Percentiles rank a stretch among this genome's conserved stretches.
phyloP scores from a whole-genome alignment of 768 basidiomycete genomes.

The Tricholoma bakamatsutake region DNA sequence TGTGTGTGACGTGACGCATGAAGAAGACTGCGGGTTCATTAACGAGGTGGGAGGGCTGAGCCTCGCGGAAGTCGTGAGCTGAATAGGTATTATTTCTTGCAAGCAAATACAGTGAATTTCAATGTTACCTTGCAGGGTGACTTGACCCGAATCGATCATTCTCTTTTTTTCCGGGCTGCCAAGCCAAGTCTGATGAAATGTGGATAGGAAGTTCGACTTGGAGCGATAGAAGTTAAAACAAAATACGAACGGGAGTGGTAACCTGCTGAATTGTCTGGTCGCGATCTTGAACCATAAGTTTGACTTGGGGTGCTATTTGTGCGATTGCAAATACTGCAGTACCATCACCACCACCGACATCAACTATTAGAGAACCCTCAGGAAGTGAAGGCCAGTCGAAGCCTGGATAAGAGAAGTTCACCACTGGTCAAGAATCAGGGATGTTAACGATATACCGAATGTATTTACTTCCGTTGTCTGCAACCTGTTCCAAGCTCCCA shows the following conservation, averaged over 20 bases:
- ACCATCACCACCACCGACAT: constrained; percentile 33
- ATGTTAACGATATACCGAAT: neutral
- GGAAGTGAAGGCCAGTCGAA: constrained; percentile 15
- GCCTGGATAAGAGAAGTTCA: constrained; percentile 8
- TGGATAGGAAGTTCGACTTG: neutral
- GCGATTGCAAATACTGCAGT: constrained; percentile 21
- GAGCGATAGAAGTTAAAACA: neutral
- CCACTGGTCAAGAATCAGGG: neutral
- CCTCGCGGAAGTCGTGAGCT: constrained; percentile 49
- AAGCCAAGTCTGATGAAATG: constrained; percentile 1
- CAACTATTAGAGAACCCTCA: constrained; percentile 17
- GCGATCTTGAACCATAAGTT: constrained; percentile 26
- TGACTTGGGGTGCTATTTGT: constrained; percentile 23
- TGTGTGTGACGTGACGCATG: constrained; percentile 47
- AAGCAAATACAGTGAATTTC: neutral
- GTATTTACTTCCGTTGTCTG: constrained; percentile 6
- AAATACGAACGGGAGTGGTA: neutral
- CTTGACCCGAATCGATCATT: neutral
- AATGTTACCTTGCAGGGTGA: constrained; percentile 7
- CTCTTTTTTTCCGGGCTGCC: neutral
- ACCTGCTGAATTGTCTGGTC: neutral
- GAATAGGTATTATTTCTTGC: neutral
- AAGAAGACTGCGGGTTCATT: constrained; percentile 36
- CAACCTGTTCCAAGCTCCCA: neutral
- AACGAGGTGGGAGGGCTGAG: constrained; percentile 25